Evolutionary conservation across 345 rosid species (phyloP).

Genomic region (Capsella bursapastoris): DNA sequence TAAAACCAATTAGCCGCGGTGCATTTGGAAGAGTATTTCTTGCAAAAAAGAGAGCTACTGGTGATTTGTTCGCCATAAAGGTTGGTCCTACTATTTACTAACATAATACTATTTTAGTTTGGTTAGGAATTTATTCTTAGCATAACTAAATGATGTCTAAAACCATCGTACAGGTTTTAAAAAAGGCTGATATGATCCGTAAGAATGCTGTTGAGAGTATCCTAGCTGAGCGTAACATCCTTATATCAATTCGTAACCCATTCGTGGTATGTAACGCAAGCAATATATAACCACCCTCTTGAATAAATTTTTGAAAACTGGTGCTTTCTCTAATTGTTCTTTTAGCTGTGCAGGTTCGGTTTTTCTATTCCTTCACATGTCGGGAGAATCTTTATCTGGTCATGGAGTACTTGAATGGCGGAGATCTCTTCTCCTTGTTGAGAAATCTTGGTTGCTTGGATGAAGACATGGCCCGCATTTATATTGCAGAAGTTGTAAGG

Average conservation of each 20-base stretch:
- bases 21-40: conserved; percentile 97
- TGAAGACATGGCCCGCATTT: conserved; percentile 88
- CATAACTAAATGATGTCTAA: conserved; percentile 15
- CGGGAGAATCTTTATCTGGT: conserved; percentile 96
- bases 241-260: conserved; percentile 92
- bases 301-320: conserved; percentile 29
- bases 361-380: conserved; percentile 98
- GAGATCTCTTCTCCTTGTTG: conserved; percentile 92
- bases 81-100: conserved; percentile 45
- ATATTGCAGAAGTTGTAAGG: conserved; percentile 96
- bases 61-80: conserved; percentile 96
- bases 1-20: conserved; percentile 97
- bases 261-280: conserved; percentile 77
- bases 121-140: conserved; percentile 27
- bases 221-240: conserved; percentile 91
- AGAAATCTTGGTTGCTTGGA: conserved; percentile 93
- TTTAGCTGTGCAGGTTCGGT: conserved; percentile 74
- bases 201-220: conserved; percentile 99
- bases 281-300: conserved; percentile 27
- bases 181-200: conserved; percentile 95
- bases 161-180: conserved; percentile 67
- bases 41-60: conserved; percentile 87
- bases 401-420: conserved; percentile 98
- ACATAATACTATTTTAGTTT: conserved; percentile 21
- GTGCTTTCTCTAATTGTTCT: conserved; percentile 41